These are phyloP conservation scores for Glaciozyma martinii DNA, from an alignment of 768 basidiomycete genomes.

Conservation along the genomic window DNA sequence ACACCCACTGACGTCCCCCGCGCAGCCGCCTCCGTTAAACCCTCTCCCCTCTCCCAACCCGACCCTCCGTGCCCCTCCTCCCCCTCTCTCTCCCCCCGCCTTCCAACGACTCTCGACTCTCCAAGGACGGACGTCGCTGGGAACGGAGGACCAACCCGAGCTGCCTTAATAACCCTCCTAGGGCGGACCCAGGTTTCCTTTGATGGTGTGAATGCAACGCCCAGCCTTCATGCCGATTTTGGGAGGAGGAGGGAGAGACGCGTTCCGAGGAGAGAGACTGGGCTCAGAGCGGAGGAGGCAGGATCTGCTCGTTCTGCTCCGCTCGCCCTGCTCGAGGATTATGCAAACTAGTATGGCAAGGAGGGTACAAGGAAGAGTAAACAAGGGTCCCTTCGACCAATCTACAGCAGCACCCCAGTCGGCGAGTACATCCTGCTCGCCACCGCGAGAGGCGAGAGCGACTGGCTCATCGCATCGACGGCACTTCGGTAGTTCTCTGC, in stretches of 20 bases:
- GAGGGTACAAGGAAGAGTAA: no score
- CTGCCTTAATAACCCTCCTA: not conserved
- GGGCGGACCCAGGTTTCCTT: not conserved
- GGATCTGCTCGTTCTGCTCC: no score
- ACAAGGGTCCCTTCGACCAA: no score
- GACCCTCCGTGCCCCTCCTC: not conserved
- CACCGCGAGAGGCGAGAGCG: not conserved
- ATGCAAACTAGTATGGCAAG: no score
- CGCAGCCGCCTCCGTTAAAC: conserved; percentile 24
- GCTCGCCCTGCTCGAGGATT: no score
- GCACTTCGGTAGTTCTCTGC: conserved; percentile 13
- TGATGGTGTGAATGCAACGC: not conserved
- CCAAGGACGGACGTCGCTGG: no score
- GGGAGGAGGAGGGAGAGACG: not conserved
- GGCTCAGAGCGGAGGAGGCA: no score
- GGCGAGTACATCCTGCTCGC: not conserved
- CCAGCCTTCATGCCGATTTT: not conserved
- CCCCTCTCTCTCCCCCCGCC: no score
- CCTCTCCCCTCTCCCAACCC: not conserved
- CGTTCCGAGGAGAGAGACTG: no score
- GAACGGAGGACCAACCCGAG: not conserved
- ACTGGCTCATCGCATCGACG: conserved; percentile 9
- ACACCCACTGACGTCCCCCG: not conserved
- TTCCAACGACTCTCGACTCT: no score
- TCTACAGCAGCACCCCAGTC: no score